Evolutionary conservation across 1,139 yeast genomes (phyloP).

Genomic region (Debaryomycetaceae sp.): DNA sequence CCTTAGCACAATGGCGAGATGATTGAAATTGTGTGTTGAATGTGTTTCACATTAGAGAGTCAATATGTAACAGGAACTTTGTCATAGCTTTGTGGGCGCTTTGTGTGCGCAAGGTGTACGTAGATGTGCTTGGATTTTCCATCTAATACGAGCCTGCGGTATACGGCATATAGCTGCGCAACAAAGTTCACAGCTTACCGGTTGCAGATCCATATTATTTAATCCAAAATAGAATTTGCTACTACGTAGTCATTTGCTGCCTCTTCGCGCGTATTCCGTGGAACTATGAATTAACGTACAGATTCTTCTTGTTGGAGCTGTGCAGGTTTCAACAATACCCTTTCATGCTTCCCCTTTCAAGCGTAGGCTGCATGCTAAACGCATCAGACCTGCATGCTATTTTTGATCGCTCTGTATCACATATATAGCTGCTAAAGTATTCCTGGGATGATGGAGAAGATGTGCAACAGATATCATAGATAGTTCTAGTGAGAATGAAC

Average conservation of each 20-base stretch:
- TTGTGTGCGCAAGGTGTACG: too few species aligned
- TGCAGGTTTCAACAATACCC: not conserved
- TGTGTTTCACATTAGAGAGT: too few species aligned
- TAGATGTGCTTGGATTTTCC: too few species aligned
- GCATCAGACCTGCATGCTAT: not conserved
- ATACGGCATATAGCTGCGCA: too few species aligned
- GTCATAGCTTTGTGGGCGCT: too few species aligned
- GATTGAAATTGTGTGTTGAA: too few species aligned
- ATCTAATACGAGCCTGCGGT: too few species aligned
- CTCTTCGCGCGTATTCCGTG: not conserved
- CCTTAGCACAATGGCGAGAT: too few species aligned
- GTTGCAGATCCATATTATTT: too few species aligned
- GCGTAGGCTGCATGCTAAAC: not conserved
- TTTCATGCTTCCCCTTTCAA: not conserved
- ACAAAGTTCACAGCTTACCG: too few species aligned
- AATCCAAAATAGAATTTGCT: not conserved
- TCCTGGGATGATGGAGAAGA: not conserved
- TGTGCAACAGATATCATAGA: not conserved
- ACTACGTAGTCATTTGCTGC: not conserved
- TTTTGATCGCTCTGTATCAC: not conserved
- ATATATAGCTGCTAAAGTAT: not conserved
- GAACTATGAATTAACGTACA: not conserved
- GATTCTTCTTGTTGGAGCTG: not conserved
- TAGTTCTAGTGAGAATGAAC: not conserved
- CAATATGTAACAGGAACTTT: too few species aligned